These are phyloP conservation scores for Solanum boliviense DNA, from an alignment of 257 asterid genomes.

Conservation along the genomic window DNA sequence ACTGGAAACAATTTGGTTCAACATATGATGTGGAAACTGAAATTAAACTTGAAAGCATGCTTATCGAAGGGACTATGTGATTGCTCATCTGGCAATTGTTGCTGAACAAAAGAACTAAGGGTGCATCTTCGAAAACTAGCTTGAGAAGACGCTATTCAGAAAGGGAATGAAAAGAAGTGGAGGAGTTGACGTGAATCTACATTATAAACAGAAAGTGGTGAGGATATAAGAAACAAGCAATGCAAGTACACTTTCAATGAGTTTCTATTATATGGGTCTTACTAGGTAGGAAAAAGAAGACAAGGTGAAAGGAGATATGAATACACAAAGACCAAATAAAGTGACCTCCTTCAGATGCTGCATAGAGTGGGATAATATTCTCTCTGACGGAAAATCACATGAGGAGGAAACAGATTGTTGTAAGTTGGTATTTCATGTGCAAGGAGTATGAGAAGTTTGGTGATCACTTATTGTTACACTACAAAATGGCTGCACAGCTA, in stretches of 20 bases:
- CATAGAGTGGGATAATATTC: background rate
- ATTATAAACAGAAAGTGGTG: background rate
- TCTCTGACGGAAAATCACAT: background rate
- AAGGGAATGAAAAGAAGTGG: background rate
- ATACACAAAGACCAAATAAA: background rate
- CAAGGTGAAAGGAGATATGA: background rate
- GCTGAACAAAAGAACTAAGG: background rate
- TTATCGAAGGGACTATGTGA: background rate
- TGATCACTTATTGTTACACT: background rate
- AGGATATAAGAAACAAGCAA: too few species aligned
- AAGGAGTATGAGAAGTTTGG: background rate
- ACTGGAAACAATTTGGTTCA: background rate
- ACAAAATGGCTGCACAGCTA: background rate
- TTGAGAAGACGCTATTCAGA: background rate
- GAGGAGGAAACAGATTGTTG: background rate
- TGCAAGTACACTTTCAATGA: background rate
- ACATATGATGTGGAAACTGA: background rate
- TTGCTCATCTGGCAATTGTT: background rate
- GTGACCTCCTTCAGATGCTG: background rate
- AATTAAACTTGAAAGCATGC: background rate
- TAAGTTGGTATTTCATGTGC: background rate
- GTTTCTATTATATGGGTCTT: background rate
- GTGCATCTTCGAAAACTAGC: background rate
- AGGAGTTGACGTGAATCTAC: background rate
- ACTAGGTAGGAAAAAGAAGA: background rate